Conservation (phyloP, 192 early-diverging fungal species). For the Coemansia aciculifera region DNA sequence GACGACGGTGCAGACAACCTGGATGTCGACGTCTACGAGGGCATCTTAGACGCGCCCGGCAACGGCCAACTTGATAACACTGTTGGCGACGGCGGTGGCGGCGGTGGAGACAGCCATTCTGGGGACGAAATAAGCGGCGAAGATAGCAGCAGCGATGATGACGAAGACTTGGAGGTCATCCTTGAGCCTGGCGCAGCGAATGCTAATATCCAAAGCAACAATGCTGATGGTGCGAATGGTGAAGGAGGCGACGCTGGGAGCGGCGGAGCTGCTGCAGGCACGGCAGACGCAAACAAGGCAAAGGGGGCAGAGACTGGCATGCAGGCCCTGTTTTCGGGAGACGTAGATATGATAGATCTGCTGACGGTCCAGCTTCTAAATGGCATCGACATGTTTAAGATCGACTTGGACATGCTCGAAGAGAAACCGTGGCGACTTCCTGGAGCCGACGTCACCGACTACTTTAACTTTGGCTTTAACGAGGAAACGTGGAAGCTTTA, state of each 20-base stretch:
- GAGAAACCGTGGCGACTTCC: slow-evolving; percentile 97
- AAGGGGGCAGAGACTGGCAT: slow-evolving; percentile 14
- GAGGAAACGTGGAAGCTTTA: slow-evolving; percentile 95
- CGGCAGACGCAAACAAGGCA: slow-evolving; percentile 5
- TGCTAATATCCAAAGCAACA: slow-evolving; percentile 13
- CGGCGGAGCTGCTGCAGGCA: background rate
- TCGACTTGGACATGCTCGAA: slow-evolving; percentile 88
- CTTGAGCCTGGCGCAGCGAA: slow-evolving; percentile 37
- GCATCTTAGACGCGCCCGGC: background rate
- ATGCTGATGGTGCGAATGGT: background rate
- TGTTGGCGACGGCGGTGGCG: background rate
- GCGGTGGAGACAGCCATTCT: background rate
- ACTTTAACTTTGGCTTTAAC: slow-evolving; percentile 99
- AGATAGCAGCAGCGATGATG: slow-evolving; percentile 11
- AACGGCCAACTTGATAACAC: background rate
- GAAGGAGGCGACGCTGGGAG: background rate
- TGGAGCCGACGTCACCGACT: slow-evolving; percentile 94
- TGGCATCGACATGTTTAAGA: slow-evolving; percentile 80
- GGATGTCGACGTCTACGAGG: background rate
- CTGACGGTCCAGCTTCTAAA: slow-evolving; percentile 58
- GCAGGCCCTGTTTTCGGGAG: slow-evolving; percentile 34
- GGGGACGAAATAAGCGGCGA: slow-evolving; percentile 6
- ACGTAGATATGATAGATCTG: slow-evolving; percentile 41
- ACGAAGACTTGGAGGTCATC: slow-evolving; percentile 44
- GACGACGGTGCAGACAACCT: background rate